Evolutionary conservation across 108 stramenopile genomes (phyloP), one percentile per base, ranked within the genome.

Genomic region (Stephanodiscus minutulus): DNA sequence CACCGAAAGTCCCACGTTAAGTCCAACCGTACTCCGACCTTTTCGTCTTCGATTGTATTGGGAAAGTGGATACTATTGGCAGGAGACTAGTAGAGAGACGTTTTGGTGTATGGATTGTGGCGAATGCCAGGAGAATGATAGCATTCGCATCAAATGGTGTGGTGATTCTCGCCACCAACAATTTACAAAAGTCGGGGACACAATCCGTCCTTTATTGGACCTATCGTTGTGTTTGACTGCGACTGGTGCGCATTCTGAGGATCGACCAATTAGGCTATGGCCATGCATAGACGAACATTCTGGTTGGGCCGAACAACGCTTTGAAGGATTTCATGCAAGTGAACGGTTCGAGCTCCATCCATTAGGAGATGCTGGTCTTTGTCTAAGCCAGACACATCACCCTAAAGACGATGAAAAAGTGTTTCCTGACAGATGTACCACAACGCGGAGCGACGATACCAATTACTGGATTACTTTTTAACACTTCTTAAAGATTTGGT

Each of bases 51-150:
- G 79, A 33, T 11, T 87, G 24, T 85, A 85, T 25, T 87, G 86
- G 86, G 22, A 84, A 29, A 41, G 69, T 10, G 70, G 72, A 2
- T 87, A 87, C 65, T 73, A 53, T 37, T 87, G 86, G 86, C 86
- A 87, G 81, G 83, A 87, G 22, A 74, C 75, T 48, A 61, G 54
- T 10, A 56, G 64, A 33, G 83, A 87, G 53, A 84, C 78, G 7
- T 67, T 59, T 37, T 87, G 83, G 83, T 87, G 83, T 48, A 68
- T 84, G 78, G 43, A 58, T 8, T 85, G 83, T 46, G 22, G 33
- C 22, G 33, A 48, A 11, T 67, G 66, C 3, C 54, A 24, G 17
- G 21, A n/a, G 2, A 50, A 28, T n/a, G 66, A 64, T 5, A n/a
- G 5, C 7, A 36, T 71, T 46, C 25, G 52, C 28, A 55, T 71